Evolutionary conservation across 805 yeast genomes (phyloP).

Genomic region (Candida insectalens): DNA sequence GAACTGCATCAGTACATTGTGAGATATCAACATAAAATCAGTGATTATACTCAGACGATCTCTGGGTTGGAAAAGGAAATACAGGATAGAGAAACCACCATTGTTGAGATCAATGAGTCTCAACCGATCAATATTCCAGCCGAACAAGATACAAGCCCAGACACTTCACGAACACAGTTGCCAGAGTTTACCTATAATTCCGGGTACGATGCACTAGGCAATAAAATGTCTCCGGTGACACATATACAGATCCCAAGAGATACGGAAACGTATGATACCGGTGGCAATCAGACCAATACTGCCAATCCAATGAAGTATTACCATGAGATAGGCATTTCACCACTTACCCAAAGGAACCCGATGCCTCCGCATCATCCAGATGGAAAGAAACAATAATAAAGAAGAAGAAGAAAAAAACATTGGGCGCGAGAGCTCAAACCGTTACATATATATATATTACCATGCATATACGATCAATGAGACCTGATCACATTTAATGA

Average conservation of each 20-base stretch:
- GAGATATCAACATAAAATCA: not conserved
- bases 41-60: constrained; percentile 6
- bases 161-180: not conserved
- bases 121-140: constrained; percentile 18
- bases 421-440: too few relatives aligned
- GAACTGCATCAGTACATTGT: not conserved
- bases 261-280: too few relatives aligned
- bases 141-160: not conserved
- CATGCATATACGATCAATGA: too few relatives aligned
- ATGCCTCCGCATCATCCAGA: too few relatives aligned
- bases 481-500: too few relatives aligned
- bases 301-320: too few relatives aligned
- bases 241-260: not conserved
- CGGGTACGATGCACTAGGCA: constrained; percentile 5
- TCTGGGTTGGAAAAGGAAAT: constrained; percentile 6
- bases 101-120: constrained; percentile 11
- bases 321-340: too few relatives aligned
- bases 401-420: too few relatives aligned
- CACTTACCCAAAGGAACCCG: too few relatives aligned
- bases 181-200: constrained; percentile 5
- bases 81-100: constrained; percentile 8
- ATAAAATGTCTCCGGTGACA: not conserved
- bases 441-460: too few relatives aligned
- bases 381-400: too few relatives aligned
- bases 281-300: too few relatives aligned